A percentile compares a stretch with the other conserved stretches of the same genome.
Evolutionary conservation across 768 basidiomycete genomes (phyloP).

Genomic region (Pleurotus pulmonarius): DNA sequence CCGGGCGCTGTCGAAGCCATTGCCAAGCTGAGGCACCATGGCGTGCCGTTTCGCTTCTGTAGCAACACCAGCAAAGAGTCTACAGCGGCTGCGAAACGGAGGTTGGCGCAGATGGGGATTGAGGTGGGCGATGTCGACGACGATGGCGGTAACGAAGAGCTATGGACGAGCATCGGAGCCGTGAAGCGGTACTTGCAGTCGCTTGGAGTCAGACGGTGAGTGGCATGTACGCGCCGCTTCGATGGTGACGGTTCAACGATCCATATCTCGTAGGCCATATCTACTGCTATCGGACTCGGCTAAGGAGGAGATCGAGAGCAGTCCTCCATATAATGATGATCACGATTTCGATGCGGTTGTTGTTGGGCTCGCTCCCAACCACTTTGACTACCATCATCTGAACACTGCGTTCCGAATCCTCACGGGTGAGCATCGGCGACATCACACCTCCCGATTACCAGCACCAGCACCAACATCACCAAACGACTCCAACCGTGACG

Average conservation of each 20-base stretch:
- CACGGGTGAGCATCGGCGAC: conserved; percentile 30
- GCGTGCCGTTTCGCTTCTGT: conserved; percentile 50
- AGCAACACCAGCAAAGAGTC: conserved; percentile 73
- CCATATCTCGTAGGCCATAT: conserved; percentile 37
- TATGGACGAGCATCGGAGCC: conserved; percentile 66
- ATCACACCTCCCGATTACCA: too few species aligned
- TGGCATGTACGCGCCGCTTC: not conserved
- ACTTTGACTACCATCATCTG: conserved; percentile 50
- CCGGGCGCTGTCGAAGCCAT: conserved; percentile 45
- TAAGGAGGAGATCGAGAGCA: conserved; percentile 31
- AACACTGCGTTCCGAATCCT: conserved; percentile 69
- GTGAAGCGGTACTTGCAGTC: conserved; percentile 42
- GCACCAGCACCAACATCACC: too few species aligned
- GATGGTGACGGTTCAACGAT: too few species aligned
- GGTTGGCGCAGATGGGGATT: conserved; percentile 48
- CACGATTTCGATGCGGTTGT: conserved; percentile 55
- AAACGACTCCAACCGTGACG: not conserved
- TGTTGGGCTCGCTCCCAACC: conserved; percentile 53
- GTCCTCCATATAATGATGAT: not conserved
- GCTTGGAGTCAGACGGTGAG: conserved; percentile 37
- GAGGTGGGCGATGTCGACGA: conserved; percentile 21
- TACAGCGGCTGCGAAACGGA: conserved; percentile 33
- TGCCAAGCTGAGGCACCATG: conserved; percentile 25
- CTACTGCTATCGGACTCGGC: conserved; percentile 53
- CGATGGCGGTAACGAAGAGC: conserved; percentile 26